Evolutionary conservation across 805 yeast species (phyloP).

Genomic region (Candida corydali): DNA sequence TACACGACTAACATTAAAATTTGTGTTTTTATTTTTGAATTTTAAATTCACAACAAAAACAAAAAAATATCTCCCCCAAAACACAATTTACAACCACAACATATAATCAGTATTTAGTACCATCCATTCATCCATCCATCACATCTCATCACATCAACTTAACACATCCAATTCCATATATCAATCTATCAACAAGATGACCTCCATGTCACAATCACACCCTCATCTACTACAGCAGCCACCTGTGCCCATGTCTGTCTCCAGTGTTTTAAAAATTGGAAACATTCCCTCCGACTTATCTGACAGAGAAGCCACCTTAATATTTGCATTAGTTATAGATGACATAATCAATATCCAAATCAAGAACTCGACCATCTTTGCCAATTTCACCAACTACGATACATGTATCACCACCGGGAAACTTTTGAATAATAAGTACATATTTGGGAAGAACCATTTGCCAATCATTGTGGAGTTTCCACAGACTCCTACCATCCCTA

Average conservation of each 20-base stretch:
- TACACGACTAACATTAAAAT: no score
- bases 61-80: no score
- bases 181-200: no score
- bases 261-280: conserved; percentile 30
- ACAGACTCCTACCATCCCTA: conserved; percentile 13
- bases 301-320: conserved; percentile 59
- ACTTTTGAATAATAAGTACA: conserved; percentile 35
- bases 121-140: no score
- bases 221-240: conserved; percentile 3
- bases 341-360: conserved; percentile 49
- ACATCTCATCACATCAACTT: no score
- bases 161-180: no score
- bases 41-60: no score
- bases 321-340: conserved; percentile 68
- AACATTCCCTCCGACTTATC: conserved; percentile 64
- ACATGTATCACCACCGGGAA: conserved; percentile 40
- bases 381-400: conserved; percentile 31
- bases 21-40: no score
- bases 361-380: conserved; percentile 29
- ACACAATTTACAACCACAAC: no score
- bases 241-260: no score
- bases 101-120: no score
- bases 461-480: conserved; percentile 33
- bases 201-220: not conserved
- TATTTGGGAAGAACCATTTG: conserved; percentile 33